Base-by-base conservation (phyloP, 164 flowering plant species). In the Tinospora cordifolia region DNA sequence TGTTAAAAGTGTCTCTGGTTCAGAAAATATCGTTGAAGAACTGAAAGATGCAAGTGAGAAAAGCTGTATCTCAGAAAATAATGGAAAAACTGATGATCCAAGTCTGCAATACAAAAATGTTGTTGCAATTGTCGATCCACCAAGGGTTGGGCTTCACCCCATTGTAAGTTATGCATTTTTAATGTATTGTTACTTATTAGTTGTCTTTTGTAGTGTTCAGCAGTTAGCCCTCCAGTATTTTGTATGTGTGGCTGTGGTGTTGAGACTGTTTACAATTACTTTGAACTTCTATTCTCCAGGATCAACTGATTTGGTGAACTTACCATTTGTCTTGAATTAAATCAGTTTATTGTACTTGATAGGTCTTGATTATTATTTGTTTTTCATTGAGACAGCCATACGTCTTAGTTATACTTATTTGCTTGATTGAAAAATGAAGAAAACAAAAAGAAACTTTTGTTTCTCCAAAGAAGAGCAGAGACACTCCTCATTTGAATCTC, bases 101-200 rank as follows among this genome's bases (percentile, higher is more conserved):
- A 2, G 26, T 47, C 75, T 51, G 54, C 83, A 79, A 46, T 89
- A 82, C 69, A 85, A 83, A 78, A 82, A 92, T 78, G 84, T 92
- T 22, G 96, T 92, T 71, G 96, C 91, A 46, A 92, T 92, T 51
- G 98, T 92, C 66, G 98, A 92, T 82, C 98, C 98, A 72, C 98
- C 98, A 70, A 88, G 94, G n/a, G 81, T 73, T 60, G 98, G 98
- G 57, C 89, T 92, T 75, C 97, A 94, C 83, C 97, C 96, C n/a
- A 82, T 78, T 73, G 97, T 93, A 82, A 86, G 97, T 81, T 39
- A 12, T 8, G n/a, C 30, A 1, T 26, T 72, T 17, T 12, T 36
- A 17, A 40, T 49, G 25, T 38, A 41, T 27, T 36, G 39, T 27
- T 25, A 41, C 30, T 62, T 30, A 10, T 9, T 25, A 41, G 47